These are phyloP conservation scores for Colletotrichum sp. DNA, from an alignment of 2,329 filamentous ascomycete species.

Conservation along the genomic window DNA sequence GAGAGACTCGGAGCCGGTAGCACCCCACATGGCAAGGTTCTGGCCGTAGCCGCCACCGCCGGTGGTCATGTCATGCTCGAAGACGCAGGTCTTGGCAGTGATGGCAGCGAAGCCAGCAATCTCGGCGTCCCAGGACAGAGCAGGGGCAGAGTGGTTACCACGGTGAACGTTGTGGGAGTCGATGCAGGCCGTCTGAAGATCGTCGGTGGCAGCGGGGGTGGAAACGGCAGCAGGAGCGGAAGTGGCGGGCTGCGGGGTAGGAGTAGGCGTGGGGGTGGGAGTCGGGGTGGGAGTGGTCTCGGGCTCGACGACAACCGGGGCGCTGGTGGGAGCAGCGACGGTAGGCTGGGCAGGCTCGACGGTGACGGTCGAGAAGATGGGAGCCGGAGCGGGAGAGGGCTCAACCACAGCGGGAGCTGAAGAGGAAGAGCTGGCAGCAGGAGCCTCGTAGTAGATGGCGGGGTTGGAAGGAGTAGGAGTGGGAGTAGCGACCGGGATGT, in stretches of 20 bases:
- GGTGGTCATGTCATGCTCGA: conserved; percentile 73
- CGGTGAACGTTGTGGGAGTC: conserved; percentile 89
- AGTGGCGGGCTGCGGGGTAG: conserved; percentile 13
- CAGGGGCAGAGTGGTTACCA: conserved; percentile 74
- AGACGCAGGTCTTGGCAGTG: conserved; percentile 72
- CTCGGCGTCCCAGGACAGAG: conserved; percentile 68
- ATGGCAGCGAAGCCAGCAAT: conserved; percentile 68
- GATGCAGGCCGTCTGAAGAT: conserved; percentile 51
- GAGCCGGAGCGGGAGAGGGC: conserved; percentile 4
- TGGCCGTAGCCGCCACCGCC: conserved; percentile 79
- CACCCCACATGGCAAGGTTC: conserved; percentile 78
- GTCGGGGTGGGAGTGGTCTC: conserved; percentile 15
- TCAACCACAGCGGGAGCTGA: background rate
- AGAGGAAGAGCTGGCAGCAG: conserved; percentile 19
- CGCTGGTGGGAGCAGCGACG: conserved; percentile 27
- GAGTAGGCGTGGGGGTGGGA: conserved; percentile 14
- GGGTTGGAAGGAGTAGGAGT: conserved; percentile 24
- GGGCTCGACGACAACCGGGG: conserved; percentile 11
- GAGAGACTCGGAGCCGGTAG: conserved; percentile 44
- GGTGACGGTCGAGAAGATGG: conserved; percentile 10
- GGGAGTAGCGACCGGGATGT: conserved; percentile 19
- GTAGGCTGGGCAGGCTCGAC: conserved; percentile 23
- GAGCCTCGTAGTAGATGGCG: conserved; percentile 1
- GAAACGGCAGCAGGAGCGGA: conserved; percentile 27
- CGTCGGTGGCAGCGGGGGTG: conserved; percentile 6